phyloP scores from a whole-genome alignment of 2,329 filamentous ascomycete genomes.

The Mariannaea elegans region DNA sequence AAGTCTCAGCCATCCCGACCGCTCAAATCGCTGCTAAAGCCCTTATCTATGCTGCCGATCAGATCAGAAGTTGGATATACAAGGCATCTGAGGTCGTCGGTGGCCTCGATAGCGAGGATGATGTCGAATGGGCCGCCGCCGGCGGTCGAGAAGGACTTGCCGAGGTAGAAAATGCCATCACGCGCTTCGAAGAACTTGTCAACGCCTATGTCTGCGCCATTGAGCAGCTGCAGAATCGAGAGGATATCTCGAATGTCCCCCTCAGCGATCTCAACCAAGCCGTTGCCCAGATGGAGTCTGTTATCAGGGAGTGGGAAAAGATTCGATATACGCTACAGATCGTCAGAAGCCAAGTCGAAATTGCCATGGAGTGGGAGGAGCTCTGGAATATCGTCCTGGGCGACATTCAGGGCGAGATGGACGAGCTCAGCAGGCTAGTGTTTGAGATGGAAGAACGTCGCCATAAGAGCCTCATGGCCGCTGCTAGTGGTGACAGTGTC shows the following conservation, averaged over 20 bases:
- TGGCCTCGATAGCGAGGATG: constrained; percentile 92
- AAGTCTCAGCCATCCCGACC: constrained; percentile 84
- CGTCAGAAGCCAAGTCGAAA: constrained; percentile 90
- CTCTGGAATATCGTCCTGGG: constrained; percentile 93
- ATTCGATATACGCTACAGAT: constrained; percentile 80
- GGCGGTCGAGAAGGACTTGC: constrained; percentile 84
- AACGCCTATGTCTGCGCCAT: constrained; percentile 95
- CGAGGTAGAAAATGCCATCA: constrained; percentile 77
- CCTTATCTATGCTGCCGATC: constrained; percentile 85
- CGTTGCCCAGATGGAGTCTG: constrained; percentile 88
- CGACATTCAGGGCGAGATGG: constrained; percentile 89
- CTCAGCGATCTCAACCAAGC: constrained; percentile 76
- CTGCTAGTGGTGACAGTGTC: constrained; percentile 67
- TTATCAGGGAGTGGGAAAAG: constrained; percentile 83
- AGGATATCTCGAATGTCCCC: constrained; percentile 78
- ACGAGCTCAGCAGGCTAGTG: constrained; percentile 80
- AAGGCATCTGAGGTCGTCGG: constrained; percentile 91
- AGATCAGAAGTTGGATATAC: constrained; percentile 92
- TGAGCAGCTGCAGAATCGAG: constrained; percentile 83
- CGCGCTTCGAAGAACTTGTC: constrained; percentile 86
- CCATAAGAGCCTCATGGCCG: constrained; percentile 78
- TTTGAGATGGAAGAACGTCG: constrained; percentile 98
- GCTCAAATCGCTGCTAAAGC: constrained; percentile 85
- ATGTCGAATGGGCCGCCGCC: constrained; percentile 94
- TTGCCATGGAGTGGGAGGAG: constrained; percentile 99